Base-by-base conservation (phyloP, 2,329 filamentous ascomycete species). In the Xylaria sp. region DNA sequence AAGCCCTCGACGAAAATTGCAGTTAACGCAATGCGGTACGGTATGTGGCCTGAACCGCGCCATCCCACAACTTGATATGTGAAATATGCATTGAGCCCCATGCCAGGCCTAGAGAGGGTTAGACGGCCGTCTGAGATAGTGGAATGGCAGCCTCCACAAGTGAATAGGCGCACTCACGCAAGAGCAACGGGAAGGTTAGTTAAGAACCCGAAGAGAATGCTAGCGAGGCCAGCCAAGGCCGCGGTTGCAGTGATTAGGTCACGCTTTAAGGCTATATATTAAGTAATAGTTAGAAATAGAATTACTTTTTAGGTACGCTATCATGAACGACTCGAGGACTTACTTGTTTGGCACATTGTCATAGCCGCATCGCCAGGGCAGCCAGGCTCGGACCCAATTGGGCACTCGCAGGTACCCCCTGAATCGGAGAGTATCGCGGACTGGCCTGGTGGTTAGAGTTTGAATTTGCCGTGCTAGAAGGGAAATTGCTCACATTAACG, bases 231-330 rank as follows among this genome's bases (percentile, higher is more conserved):
- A 5, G 90, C 82, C 53, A 95, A 85, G 9, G 90, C 90, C n/a
- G 91, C 90, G 0, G 92, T 96, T 3, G 90, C 90, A 1, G 92
- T 96, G 59, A 95, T 87, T 17, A 95, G 79, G 74, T 96, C 92
- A 31, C 89, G 85, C 67, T 91, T 89, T 64, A 96, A 76, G 44
- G 81, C 87, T 82, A 55, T 1, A 33, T 4, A 23, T 35, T 3
- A 23, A 31, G 8, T 4, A 23, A 62, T 21, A 60, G 46, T 35
- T 3, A 23, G 44, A 69, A 25, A 70, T 62, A 21, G 4, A 15
- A 23, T 19, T 48, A 8, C 9, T 13, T 8, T 17, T 21, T 31
- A 4, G 7, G 23, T 43, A 46, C 31, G 11, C 54, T 38, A 46
- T 31, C 3, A 15, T 19, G 5, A 25, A 49, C n/a, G 13, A 38